These are phyloP conservation scores for Quercus berberidifolia DNA, from an alignment of 306 rosid genomes.

Conservation along the genomic window DNA sequence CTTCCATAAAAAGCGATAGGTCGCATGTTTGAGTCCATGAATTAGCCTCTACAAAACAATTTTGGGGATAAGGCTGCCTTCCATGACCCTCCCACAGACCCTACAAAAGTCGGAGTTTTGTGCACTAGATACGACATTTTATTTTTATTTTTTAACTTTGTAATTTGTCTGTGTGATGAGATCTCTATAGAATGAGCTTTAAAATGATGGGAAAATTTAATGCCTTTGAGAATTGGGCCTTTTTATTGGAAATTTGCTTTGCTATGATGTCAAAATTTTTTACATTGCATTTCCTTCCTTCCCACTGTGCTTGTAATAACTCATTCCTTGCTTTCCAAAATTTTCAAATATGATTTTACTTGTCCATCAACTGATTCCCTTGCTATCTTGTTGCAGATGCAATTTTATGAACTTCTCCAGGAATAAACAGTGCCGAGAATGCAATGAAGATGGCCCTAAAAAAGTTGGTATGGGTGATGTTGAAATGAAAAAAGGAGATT, in stretches of 20 bases:
- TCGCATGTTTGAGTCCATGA: too few relatives aligned
- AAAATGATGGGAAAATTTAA: neutral
- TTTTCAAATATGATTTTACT: slow-evolving; percentile 15
- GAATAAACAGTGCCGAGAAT: slow-evolving; percentile 55
- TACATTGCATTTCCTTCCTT: neutral
- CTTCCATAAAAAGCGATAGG: too few relatives aligned
- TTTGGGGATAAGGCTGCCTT: too few relatives aligned
- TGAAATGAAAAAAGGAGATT: slow-evolving; percentile 78
- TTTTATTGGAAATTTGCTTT: too few relatives aligned
- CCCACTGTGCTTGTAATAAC: neutral
- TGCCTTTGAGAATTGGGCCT: neutral
- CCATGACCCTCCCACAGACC: too few relatives aligned
- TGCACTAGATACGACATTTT: neutral
- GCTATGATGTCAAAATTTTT: neutral
- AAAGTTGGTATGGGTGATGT: slow-evolving; percentile 14
- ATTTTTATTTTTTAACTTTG: neutral
- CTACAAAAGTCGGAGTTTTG: too few relatives aligned
- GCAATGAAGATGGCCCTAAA: slow-evolving; percentile 63
- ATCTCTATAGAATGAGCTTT: neutral
- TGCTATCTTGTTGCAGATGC: slow-evolving; percentile 52
- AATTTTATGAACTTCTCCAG: slow-evolving; percentile 74
- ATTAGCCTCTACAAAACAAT: too few relatives aligned
- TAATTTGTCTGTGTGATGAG: neutral
- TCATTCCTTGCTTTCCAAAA: slow-evolving; percentile 4
- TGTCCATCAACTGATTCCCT: slow-evolving; percentile 5